Percentiles rank a stretch among this genome's conserved stretches.
phyloP scores from a whole-genome alignment of 164 flowering plant species.

The Vitis rotundifolia region DNA sequence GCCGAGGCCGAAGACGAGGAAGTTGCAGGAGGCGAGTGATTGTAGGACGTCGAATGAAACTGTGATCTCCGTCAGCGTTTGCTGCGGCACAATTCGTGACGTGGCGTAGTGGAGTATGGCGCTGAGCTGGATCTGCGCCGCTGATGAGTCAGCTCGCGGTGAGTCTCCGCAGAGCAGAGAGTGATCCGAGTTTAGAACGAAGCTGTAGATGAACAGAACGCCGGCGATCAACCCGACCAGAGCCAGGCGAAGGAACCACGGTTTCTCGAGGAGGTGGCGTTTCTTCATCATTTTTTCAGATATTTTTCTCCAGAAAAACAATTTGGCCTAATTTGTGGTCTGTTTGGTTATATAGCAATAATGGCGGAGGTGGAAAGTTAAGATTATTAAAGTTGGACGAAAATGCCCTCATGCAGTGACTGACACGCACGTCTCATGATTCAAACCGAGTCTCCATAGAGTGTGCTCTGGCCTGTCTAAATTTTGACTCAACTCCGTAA shows the following conservation, averaged over 20 bases:
- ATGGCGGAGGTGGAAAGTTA: too few species aligned
- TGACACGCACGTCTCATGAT: too few species aligned
- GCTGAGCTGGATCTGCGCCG: constrained; percentile 32
- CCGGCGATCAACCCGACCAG: constrained; percentile 18
- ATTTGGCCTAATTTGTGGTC: too few species aligned
- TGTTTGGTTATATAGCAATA: too few species aligned
- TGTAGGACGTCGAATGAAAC: constrained; percentile 39
- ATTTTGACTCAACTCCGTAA: too few species aligned
- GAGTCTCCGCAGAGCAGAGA: constrained; percentile 4
- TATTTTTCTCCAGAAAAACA: too few species aligned
- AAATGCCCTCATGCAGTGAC: too few species aligned
- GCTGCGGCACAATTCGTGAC: constrained; percentile 42
- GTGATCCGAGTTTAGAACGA: neutral
- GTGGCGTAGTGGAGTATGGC: constrained; percentile 69
- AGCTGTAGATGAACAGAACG: constrained; percentile 11
- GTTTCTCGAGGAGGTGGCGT: neutral
- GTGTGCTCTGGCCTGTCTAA: too few species aligned
- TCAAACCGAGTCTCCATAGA: too few species aligned
- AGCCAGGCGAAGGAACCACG: constrained; percentile 4
- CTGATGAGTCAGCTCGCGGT: constrained; percentile 1
- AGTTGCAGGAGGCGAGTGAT: constrained; percentile 35
- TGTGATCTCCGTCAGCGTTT: constrained; percentile 36
- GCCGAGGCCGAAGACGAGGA: constrained; percentile 67
- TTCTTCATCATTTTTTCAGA: neutral
- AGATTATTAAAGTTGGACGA: too few species aligned